Evolutionary conservation across 331 rosid genomes (phyloP), one percentile per base, ranked within the genome.

Genomic region (Cydonia oblonga): DNA sequence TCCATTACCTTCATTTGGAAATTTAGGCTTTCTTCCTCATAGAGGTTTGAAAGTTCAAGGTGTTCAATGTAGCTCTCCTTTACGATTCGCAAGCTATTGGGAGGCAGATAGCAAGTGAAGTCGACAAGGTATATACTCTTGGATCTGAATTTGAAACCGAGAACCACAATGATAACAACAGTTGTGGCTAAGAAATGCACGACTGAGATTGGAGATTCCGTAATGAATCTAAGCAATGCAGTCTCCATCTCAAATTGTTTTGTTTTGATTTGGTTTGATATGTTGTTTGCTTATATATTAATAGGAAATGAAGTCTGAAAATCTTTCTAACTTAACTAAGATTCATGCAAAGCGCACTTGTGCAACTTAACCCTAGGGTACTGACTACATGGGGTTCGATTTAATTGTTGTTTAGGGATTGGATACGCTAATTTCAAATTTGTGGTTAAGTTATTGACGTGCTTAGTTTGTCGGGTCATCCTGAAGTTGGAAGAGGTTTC

Each of bases 51-150:
- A 3, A 61, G 0, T 18, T 68, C 73, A 3, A 23, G 26, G 70
- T 86, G 91, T 83, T 87, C 89, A 22, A 75, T 18, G 80, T 84
- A 80, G 69, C 65, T 52, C 58, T 88, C 73, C 22, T 42, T 59
- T 18, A 80, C 71, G 13, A 80, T 13, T 62, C 90, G 53, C 59
- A 81, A 64, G 80, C 66, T n/a, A 54, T 74, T 75, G 1, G 91
- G 93, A 24, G 96, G 90, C 25, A 68, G n/a, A 56, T 86, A 89
- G 33, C 90, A 85, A 44, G 71, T 73, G 62, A 78, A 89, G 73
- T 89, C 90, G 74, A 91, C 7, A 69, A 89, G 90, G 77, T 91
- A 91, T 22, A 83, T 64, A 49, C 52, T 68, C 3, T 30, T 79
- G 22, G 62, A 18, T 75, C 12, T 69, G 74, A n/a, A 64, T 46